Percentiles rank a stretch among this genome's conserved stretches.
Evolutionary conservation across 495 filamentous ascomycete genomes (phyloP).

Genomic region (Tirmania nivea): DNA sequence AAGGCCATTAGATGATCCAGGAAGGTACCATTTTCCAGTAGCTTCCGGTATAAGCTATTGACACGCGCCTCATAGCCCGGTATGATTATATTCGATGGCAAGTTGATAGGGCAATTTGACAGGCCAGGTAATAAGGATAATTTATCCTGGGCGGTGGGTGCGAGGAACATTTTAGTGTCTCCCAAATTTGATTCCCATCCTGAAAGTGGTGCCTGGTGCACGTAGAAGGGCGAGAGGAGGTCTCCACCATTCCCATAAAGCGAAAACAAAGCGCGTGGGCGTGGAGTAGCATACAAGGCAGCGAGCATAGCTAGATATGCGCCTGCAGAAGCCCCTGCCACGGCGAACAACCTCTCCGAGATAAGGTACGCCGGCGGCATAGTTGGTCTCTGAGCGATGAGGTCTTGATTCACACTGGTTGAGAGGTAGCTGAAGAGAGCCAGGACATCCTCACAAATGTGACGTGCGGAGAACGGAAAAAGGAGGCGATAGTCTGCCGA

Average conservation of each 20-base stretch:
- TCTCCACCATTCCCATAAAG: constrained; percentile 21
- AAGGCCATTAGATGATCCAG: background rate
- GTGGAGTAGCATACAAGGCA: constrained; percentile 21
- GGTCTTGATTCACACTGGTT: constrained; percentile 1
- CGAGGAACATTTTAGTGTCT: background rate
- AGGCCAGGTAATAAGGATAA: background rate
- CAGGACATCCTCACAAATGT: constrained; percentile 19
- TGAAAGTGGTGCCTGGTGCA: background rate
- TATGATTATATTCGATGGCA: background rate
- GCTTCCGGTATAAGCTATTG: background rate
- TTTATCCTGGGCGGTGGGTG: background rate
- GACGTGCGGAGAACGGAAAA: constrained; percentile 13
- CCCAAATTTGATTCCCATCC: background rate
- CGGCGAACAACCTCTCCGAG: constrained; percentile 17
- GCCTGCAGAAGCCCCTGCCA: constrained; percentile 23
- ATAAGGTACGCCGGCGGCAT: constrained; percentile 1
- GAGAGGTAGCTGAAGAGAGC: constrained; percentile 15
- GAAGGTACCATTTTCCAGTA: background rate
- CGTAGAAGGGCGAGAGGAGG: constrained; percentile 13
- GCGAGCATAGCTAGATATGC: constrained; percentile 23
- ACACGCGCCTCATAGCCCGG: background rate
- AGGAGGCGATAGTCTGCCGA: constrained; percentile 20
- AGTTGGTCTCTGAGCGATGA: background rate
- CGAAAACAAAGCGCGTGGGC: constrained; percentile 18
- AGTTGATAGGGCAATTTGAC: background rate